A percentile compares a stretch with the other conserved stretches of the same genome.
These are phyloP conservation scores for Penicillium corylophilum DNA, from an alignment of 2,329 filamentous ascomycete genomes.

Conservation along the genomic window DNA sequence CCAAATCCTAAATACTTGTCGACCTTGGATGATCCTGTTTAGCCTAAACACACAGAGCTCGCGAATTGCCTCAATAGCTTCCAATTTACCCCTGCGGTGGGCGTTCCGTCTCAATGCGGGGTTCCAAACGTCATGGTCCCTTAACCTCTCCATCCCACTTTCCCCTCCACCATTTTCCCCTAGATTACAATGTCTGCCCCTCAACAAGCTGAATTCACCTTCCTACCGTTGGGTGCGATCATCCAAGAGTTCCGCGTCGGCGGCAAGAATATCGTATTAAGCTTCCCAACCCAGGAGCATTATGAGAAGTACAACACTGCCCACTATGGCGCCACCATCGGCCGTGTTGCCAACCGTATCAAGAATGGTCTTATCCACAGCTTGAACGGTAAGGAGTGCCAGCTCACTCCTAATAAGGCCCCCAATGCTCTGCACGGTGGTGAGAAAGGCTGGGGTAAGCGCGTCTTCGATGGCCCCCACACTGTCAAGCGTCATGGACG, in stretches of 20 bases:
- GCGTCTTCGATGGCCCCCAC: conserved; percentile 52
- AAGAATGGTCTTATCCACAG: conserved; percentile 66
- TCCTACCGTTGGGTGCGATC: conserved; percentile 47
- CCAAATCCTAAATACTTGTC: background rate
- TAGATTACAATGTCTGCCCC: conserved; percentile 20
- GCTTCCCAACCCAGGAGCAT: conserved; percentile 71
- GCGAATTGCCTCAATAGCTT: background rate
- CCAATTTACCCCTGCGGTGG: conserved; percentile 10
- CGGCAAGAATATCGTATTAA: conserved; percentile 82
- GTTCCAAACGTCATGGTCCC: conserved; percentile 23
- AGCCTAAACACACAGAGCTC: conserved; percentile 10
- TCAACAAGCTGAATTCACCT: conserved; percentile 42
- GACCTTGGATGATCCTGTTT: background rate
- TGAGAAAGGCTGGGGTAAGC: conserved; percentile 60
- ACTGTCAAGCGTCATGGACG: conserved; percentile 58
- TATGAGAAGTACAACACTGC: conserved; percentile 74
- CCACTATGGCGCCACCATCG: conserved; percentile 92
- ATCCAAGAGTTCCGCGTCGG: conserved; percentile 72
- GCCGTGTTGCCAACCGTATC: conserved; percentile 78
- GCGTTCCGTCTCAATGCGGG: conserved; percentile 21
- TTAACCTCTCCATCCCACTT: background rate
- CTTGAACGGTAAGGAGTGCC: conserved; percentile 70
- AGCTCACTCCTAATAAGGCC: conserved; percentile 72
- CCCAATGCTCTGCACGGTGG: conserved; percentile 75
- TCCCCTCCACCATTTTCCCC: conserved; percentile 1